A percentile compares a stretch with the other conserved stretches of the same genome.
Conservation (phyloP, 2,329 filamentous ascomycete genomes). For the Furcasterigmium sp. region DNA sequence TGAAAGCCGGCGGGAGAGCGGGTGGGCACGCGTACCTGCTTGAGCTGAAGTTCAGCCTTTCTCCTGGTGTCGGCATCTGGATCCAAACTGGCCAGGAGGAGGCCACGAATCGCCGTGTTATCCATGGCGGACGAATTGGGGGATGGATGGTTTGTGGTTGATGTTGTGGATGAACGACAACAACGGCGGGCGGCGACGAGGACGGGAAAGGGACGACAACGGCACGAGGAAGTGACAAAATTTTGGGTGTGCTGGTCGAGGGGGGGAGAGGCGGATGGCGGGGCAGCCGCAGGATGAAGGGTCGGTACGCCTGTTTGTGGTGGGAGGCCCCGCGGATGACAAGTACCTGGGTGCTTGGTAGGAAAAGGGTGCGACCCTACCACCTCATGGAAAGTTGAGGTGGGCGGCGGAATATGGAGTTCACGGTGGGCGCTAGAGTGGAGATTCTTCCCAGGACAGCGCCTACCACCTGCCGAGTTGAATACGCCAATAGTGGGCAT, state of each 20-base stretch:
- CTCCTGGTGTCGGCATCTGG: slow-evolving; percentile 69
- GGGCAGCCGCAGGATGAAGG: slow-evolving; percentile 5
- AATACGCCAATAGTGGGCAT: no score
- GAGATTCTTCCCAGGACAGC: no score
- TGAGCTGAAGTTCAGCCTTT: slow-evolving; percentile 74
- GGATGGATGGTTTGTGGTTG: neutral
- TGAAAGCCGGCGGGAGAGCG: slow-evolving; percentile 5
- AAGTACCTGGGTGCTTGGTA: no score
- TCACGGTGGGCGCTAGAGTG: no score
- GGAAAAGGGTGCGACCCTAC: no score
- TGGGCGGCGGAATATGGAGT: no score
- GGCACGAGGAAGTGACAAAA: slow-evolving; percentile 13
- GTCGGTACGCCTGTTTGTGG: neutral
- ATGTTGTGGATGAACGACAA: neutral
- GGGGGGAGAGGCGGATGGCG: slow-evolving; percentile 11
- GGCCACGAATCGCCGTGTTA: slow-evolving; percentile 66
- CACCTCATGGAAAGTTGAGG: no score
- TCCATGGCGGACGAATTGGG: slow-evolving; percentile 52
- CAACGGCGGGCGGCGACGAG: slow-evolving; percentile 9
- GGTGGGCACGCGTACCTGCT: slow-evolving; percentile 56
- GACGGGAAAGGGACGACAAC: slow-evolving; percentile 13
- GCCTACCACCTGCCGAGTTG: no score
- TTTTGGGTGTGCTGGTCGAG: slow-evolving; percentile 13
- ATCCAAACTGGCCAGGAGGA: slow-evolving; percentile 72
- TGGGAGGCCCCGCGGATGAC: slow-evolving; percentile 2